A percentile compares a stretch with the other conserved stretches of the same genome.
These are phyloP conservation scores for Bretschneidera sinensis DNA, from an alignment of 345 rosid genomes.

Conservation along the genomic window DNA sequence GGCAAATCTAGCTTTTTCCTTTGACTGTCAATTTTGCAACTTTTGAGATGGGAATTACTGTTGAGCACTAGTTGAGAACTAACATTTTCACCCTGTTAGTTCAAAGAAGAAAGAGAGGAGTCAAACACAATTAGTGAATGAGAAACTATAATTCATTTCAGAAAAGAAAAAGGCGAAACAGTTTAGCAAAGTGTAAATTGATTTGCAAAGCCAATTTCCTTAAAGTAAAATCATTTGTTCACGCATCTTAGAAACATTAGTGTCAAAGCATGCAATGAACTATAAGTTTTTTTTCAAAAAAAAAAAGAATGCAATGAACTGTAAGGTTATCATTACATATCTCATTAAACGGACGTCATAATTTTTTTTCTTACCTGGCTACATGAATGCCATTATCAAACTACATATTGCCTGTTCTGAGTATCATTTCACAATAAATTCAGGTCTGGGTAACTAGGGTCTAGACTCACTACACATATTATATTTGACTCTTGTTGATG, in stretches of 20 bases:
- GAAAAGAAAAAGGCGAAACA: neutral
- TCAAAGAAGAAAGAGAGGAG: constrained; percentile 1
- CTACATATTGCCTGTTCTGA: neutral
- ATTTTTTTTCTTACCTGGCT: neutral
- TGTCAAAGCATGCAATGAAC: neutral
- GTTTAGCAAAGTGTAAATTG: neutral
- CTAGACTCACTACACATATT: neutral
- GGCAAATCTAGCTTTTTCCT: constrained; percentile 84
- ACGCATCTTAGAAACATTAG: no score
- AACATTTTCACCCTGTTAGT: constrained; percentile 41
- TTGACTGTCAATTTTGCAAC: constrained; percentile 41
- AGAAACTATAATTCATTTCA: neutral
- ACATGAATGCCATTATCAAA: neutral
- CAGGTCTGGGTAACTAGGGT: neutral
- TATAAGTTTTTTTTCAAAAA: no score
- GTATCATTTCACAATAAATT: neutral
- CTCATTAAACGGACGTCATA: neutral
- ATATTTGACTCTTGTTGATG: neutral
- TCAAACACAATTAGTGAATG: constrained; percentile 7
- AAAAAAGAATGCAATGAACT: no score
- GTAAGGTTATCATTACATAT: neutral
- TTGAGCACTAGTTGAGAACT: constrained; percentile 26
- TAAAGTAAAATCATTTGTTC: no score
- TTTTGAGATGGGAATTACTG: constrained; percentile 28
- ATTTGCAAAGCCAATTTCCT: neutral